These are phyloP conservation scores for Pseudonitzschia delicatissima DNA, from an alignment of 108 stramenopile species.

Conservation along the genomic window DNA sequence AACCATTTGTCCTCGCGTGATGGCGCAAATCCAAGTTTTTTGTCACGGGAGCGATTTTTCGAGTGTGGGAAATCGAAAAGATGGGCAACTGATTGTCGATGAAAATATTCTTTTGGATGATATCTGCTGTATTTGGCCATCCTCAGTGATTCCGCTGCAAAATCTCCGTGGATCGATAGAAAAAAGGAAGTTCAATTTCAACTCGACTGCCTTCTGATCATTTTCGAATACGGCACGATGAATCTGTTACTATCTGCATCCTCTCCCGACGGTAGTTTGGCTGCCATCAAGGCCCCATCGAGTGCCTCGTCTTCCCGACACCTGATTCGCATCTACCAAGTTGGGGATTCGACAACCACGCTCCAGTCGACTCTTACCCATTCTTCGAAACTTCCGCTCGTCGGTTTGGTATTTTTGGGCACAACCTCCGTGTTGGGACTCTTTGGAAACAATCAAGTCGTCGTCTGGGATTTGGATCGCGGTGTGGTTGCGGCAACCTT, in stretches of 20 bases:
- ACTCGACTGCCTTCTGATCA: too few relatives aligned
- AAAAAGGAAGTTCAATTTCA: too few relatives aligned
- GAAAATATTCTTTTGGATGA: too few relatives aligned
- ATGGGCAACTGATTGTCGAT: too few relatives aligned
- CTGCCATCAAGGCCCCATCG: conserved; percentile 20
- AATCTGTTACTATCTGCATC: conserved; percentile 18
- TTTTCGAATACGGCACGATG: too few relatives aligned
- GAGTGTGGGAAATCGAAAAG: too few relatives aligned
- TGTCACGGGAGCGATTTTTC: too few relatives aligned
- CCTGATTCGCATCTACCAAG: conserved; percentile 29
- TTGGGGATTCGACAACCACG: conserved; percentile 14
- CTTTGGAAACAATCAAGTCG: conserved; percentile 18
- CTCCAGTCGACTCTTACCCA: conserved; percentile 36
- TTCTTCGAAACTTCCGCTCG: not conserved
- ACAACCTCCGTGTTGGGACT: conserved; percentile 21
- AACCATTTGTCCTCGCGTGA: too few relatives aligned
- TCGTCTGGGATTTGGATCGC: conserved; percentile 49
- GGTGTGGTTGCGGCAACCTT: conserved; percentile 43
- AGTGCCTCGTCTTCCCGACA: conserved; percentile 7
- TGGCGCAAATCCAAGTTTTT: too few relatives aligned
- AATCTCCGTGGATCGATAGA: too few relatives aligned
- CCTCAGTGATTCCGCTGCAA: too few relatives aligned
- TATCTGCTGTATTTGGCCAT: too few relatives aligned
- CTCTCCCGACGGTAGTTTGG: conserved; percentile 30
- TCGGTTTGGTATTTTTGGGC: conserved; percentile 28